phyloP scores from a whole-genome alignment of 2,329 filamentous ascomycete species.

The Emergomyces africanus region DNA sequence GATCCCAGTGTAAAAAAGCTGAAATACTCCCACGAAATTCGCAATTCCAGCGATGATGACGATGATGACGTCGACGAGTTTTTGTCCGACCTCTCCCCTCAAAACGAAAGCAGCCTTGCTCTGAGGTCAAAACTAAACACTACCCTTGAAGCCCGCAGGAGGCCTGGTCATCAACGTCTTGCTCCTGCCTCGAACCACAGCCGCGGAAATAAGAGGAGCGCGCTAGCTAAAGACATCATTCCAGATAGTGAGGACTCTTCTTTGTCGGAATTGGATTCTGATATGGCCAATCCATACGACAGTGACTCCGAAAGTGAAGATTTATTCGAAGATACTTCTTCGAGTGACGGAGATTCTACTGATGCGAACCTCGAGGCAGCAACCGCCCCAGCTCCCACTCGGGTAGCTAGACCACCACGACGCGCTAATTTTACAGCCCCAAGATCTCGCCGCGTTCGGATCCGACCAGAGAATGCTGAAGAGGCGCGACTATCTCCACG shows the following conservation, averaged over 20 bases:
- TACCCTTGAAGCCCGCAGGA: not conserved
- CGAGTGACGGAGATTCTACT: not conserved
- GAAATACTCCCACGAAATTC: conserved; percentile 17
- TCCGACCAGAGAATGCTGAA: not conserved
- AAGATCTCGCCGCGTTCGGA: not conserved
- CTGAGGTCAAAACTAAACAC: not conserved
- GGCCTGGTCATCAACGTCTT: not conserved
- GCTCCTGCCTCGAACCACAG: not conserved
- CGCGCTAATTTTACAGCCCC: not conserved
- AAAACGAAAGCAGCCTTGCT: not conserved
- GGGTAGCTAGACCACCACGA: not conserved
- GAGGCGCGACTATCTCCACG: conserved; percentile 1
- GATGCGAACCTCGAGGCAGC: not conserved
- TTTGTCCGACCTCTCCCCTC: not conserved
- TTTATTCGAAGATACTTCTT: not conserved
- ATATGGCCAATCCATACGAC: not conserved
- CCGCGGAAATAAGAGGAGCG: not conserved
- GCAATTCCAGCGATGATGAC: conserved; percentile 14
- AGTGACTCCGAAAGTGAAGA: not conserved
- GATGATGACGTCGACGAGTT: conserved; percentile 5
- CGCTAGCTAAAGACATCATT: not conserved
- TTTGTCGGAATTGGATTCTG: conserved; percentile 4
- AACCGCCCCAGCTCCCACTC: not conserved
- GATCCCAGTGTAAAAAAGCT: conserved; percentile 24
- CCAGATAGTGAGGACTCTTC: conserved; percentile 1